Evolutionary conservation across 768 basidiomycete genomes (phyloP).

Genomic region (Suillus plorans): DNA sequence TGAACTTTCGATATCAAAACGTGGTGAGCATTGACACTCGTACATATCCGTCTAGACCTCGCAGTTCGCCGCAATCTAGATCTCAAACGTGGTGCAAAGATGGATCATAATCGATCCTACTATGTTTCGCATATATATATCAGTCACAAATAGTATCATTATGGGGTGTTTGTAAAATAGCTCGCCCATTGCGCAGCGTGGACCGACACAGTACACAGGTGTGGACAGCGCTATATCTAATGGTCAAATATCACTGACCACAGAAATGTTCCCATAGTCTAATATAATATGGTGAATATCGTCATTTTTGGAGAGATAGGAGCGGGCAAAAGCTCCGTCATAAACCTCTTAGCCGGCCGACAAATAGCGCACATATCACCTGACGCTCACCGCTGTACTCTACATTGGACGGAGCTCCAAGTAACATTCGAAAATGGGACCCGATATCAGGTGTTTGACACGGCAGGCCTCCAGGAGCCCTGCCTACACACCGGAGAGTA

Average conservation of each 20-base stretch:
- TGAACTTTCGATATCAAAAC: background rate
- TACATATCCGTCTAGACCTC: background rate
- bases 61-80: background rate
- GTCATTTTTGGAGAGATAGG: conserved; percentile 47
- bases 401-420: conserved; percentile 29
- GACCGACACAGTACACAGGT: background rate
- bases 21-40: background rate
- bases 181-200: background rate
- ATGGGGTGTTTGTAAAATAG: background rate
- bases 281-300: conserved; percentile 29
- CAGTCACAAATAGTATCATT: too few species aligned
- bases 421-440: conserved; percentile 18
- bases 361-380: conserved; percentile 24
- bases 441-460: conserved; percentile 31
- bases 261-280: background rate
- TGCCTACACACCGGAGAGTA: conserved; percentile 25
- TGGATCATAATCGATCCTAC: background rate
- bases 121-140: background rate
- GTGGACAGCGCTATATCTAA: background rate
- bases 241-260: background rate
- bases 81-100: background rate
- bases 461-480: conserved; percentile 35
- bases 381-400: conserved; percentile 37
- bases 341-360: conserved; percentile 30
- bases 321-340: conserved; percentile 34